Conservation (phyloP, 495 filamentous ascomycete species). For the Trichoderma reesei region DNA sequence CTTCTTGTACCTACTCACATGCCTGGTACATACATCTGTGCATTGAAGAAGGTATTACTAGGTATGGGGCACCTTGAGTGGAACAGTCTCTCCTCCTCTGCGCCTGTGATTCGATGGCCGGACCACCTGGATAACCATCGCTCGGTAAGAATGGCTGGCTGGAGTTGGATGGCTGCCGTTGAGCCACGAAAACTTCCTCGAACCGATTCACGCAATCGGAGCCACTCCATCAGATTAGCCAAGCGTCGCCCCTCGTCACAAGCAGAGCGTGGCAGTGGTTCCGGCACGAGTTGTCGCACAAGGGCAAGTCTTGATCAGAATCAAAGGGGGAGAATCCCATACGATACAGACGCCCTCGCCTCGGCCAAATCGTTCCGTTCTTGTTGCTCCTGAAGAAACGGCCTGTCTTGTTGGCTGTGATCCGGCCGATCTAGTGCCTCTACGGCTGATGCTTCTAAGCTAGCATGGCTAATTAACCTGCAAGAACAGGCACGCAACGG, state of each 20-base stretch:
- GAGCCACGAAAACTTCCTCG: slow-evolving; percentile 1
- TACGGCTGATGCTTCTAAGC: neutral
- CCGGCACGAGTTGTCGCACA: neutral
- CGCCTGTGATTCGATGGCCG: neutral
- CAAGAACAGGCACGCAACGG: neutral
- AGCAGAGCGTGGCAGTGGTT: neutral
- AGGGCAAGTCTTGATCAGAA: neutral
- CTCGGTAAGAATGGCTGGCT: neutral
- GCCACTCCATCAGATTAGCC: neutral
- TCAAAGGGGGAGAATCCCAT: no score
- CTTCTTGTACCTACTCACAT: no score
- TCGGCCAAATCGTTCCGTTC: neutral
- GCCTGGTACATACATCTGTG: no score
- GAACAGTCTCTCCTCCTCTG: neutral
- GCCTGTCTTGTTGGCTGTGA: neutral
- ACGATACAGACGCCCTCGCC: neutral
- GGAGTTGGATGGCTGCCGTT: slow-evolving; percentile 2
- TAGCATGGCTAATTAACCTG: neutral
- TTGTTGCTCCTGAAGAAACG: neutral
- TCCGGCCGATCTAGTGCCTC: neutral
- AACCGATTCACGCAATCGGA: slow-evolving; percentile 5
- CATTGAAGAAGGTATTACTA: neutral
- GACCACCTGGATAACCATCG: neutral
- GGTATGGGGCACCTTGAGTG: neutral
- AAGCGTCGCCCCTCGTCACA: neutral